Evolutionary conservation across 1,284 basidiomycete species (phyloP).

Genomic region (Ganoderma lingzhi): DNA sequence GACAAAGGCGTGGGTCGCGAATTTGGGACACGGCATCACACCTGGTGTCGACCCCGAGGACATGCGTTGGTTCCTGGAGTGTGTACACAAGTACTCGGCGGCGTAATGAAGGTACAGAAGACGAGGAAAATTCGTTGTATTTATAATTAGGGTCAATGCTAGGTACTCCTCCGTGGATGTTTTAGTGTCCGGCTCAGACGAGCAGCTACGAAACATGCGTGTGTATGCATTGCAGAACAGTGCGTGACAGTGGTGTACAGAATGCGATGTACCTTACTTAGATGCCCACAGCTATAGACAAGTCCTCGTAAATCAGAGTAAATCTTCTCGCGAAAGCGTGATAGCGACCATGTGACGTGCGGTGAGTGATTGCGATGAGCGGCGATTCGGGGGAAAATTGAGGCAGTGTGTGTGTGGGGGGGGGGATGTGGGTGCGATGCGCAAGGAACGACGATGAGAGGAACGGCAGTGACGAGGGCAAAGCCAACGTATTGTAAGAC

Average conservation of each 20-base stretch:
- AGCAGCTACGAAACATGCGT: background rate
- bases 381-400: background rate
- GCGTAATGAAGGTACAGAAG: slow-evolving; percentile 23
- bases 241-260: slow-evolving; percentile 30
- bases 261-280: slow-evolving; percentile 29
- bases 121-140: slow-evolving; percentile 17
- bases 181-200: background rate
- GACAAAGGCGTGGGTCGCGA: slow-evolving; percentile 88
- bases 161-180: background rate
- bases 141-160: slow-evolving; percentile 10
- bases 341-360: slow-evolving; percentile 25
- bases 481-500: slow-evolving; percentile 19
- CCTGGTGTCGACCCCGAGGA: slow-evolving; percentile 96
- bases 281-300: slow-evolving; percentile 23
- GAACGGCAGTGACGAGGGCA: slow-evolving; percentile 16
- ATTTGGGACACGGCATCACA: slow-evolving; percentile 97
- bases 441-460: slow-evolving; percentile 22
- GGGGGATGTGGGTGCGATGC: slow-evolving; percentile 10
- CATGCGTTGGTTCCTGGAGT: slow-evolving; percentile 89
- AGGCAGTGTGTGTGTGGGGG: background rate
- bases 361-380: slow-evolving; percentile 6
- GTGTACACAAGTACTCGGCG: slow-evolving; percentile 85
- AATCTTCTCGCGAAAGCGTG: slow-evolving; percentile 28
- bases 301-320: slow-evolving; percentile 29
- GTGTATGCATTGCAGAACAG: slow-evolving; percentile 24